Evolutionary conservation across 1,284 basidiomycete species (phyloP).

Genomic region (Naganishia sp.): DNA sequence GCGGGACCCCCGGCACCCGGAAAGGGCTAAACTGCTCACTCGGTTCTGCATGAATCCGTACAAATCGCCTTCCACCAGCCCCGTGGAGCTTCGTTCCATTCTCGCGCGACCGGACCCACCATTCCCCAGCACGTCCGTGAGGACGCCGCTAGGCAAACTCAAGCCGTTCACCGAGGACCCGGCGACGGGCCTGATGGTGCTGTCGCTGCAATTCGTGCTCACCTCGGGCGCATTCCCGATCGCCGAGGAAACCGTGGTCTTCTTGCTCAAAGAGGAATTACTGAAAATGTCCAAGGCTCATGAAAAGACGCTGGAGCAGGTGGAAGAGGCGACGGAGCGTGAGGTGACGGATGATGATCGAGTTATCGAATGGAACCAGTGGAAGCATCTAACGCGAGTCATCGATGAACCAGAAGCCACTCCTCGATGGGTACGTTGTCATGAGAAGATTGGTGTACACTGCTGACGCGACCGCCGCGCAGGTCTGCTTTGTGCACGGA

Average conservation of each 20-base stretch:
- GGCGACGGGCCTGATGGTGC: constrained; percentile 45
- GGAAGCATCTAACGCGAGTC: constrained; percentile 45
- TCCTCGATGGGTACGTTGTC: constrained; percentile 43
- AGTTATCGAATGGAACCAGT: constrained; percentile 42
- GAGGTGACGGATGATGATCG: neutral
- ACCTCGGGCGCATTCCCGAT: constrained; percentile 5
- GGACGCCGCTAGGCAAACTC: constrained; percentile 36
- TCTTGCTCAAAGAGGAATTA: constrained; percentile 58
- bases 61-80: neutral
- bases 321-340: neutral
- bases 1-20: constrained; percentile 31
- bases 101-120: constrained; percentile 52
- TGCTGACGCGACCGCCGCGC: neutral
- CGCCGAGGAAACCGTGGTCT: constrained; percentile 42
- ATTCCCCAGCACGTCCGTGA: constrained; percentile 38
- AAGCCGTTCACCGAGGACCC: constrained; percentile 52
- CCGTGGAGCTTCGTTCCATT: constrained; percentile 38
- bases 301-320: constrained; percentile 40
- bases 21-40: constrained; percentile 1
- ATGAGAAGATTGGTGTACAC: neutral
- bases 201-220: constrained; percentile 32
- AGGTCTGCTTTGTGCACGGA: constrained; percentile 52
- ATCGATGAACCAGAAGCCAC: constrained; percentile 36
- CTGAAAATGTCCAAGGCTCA: constrained; percentile 55
- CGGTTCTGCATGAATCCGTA: constrained; percentile 24